Conservation (phyloP, 1,284 basidiomycete species). For the Puccinia horiana region DNA sequence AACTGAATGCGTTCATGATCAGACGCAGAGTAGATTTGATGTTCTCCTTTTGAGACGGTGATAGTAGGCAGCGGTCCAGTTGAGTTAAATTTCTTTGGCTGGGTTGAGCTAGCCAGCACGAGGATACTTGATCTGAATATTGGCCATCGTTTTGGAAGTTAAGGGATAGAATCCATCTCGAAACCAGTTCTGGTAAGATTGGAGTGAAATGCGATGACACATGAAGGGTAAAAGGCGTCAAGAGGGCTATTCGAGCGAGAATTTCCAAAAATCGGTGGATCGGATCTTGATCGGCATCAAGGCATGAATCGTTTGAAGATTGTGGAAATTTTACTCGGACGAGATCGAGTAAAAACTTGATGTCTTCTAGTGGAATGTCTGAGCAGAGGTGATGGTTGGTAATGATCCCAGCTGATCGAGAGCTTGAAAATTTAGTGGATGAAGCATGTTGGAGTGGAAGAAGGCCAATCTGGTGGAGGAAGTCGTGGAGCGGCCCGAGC, state of each 20-base stretch:
- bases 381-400: slow-evolving; percentile 7
- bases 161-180: slow-evolving; percentile 35
- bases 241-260: slow-evolving; percentile 27
- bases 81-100: background rate
- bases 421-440: background rate
- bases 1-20: slow-evolving; percentile 34
- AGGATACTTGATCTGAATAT: slow-evolving; percentile 25
- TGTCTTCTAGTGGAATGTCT: slow-evolving; percentile 17
- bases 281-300: background rate
- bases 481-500: slow-evolving; percentile 16
- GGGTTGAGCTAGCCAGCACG: slow-evolving; percentile 3
- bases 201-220: slow-evolving; percentile 33
- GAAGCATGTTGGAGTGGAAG: slow-evolving; percentile 40
- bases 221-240: slow-evolving; percentile 35
- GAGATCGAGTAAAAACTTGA: slow-evolving; percentile 1
- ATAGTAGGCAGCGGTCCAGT: background rate
- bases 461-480: slow-evolving; percentile 41
- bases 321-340: background rate
- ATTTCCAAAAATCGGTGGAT: slow-evolving; percentile 12
- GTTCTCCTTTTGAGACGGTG: background rate
- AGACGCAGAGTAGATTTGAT: slow-evolving; percentile 18
- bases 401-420: background rate
- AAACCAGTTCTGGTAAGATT: slow-evolving; percentile 39
- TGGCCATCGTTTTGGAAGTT: background rate
- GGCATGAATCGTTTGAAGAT: background rate